Evolutionary conservation across 2,329 filamentous ascomycete genomes (phyloP).

Genomic region (Sporothrix luriei): DNA sequence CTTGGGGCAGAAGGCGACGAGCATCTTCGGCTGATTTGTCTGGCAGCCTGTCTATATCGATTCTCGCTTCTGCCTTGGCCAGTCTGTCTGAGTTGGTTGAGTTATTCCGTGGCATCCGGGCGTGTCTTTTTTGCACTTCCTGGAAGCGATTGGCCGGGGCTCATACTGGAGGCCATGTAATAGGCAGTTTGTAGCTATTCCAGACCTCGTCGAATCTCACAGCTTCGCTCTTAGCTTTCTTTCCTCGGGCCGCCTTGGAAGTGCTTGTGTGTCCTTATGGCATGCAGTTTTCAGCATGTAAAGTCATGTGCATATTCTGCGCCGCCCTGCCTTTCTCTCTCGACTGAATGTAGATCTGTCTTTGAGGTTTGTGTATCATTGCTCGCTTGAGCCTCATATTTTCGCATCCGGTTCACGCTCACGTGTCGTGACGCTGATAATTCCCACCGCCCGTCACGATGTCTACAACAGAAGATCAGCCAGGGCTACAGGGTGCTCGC

Average conservation of each 20-base stretch:
- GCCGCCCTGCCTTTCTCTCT: background rate
- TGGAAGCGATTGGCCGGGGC: background rate
- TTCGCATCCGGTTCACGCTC: background rate
- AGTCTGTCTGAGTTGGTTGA: background rate
- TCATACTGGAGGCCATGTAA: background rate
- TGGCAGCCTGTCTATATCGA: background rate
- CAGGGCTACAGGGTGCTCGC: background rate
- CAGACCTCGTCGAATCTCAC: background rate
- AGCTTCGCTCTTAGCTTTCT: background rate
- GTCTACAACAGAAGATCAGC: background rate
- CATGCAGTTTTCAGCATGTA: background rate
- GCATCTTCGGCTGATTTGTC: background rate
- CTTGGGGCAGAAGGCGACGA: background rate
- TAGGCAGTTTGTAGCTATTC: background rate
- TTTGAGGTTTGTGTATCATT: background rate
- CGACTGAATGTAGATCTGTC: background rate
- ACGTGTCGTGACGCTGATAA: background rate
- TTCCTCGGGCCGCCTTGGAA: background rate
- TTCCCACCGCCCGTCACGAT: background rate
- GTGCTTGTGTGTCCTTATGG: background rate
- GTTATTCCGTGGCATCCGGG: background rate
- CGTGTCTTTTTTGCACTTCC: background rate
- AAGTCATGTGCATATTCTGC: background rate
- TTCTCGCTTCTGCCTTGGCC: background rate
- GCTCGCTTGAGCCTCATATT: slow-evolving; percentile 9